Percentiles rank a stretch among this genome's conserved stretches.
Evolutionary conservation across 2,329 filamentous ascomycete species (phyloP).

Genomic region (Aspergillus quadrilineatus): DNA sequence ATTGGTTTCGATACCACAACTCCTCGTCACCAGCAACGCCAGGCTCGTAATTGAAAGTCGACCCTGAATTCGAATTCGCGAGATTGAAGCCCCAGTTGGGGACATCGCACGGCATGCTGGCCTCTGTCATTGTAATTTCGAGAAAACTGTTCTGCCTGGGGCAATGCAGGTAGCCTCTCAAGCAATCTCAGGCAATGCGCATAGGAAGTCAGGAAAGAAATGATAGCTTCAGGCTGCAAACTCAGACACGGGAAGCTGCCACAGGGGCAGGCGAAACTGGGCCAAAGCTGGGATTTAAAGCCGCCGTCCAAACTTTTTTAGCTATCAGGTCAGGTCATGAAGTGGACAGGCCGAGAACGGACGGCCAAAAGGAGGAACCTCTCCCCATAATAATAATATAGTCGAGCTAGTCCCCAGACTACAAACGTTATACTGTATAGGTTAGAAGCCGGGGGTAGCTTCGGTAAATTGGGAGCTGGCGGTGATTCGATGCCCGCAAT

Average conservation of each 20-base stretch:
- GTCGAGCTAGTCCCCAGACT: background rate
- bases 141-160: background rate
- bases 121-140: constrained; percentile 13
- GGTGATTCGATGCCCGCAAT: constrained; percentile 7
- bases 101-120: constrained; percentile 7
- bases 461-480: constrained; percentile 8
- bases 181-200: background rate
- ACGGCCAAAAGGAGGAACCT: background rate
- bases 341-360: background rate
- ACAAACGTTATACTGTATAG: background rate
- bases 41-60: constrained; percentile 10
- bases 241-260: background rate
- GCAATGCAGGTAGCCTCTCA: background rate
- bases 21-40: constrained; percentile 7
- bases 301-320: background rate
- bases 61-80: constrained; percentile 1
- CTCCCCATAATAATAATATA: background rate
- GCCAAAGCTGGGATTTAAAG: background rate
- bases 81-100: constrained; percentile 16
- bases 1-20: constrained; percentile 12
- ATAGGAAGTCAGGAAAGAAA: background rate
- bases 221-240: background rate
- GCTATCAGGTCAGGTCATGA: background rate
- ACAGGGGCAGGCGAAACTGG: background rate
- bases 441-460: background rate